Base-by-base conservation (phyloP, 768 basidiomycete genomes). In the Termitomyces sp. region DNA sequence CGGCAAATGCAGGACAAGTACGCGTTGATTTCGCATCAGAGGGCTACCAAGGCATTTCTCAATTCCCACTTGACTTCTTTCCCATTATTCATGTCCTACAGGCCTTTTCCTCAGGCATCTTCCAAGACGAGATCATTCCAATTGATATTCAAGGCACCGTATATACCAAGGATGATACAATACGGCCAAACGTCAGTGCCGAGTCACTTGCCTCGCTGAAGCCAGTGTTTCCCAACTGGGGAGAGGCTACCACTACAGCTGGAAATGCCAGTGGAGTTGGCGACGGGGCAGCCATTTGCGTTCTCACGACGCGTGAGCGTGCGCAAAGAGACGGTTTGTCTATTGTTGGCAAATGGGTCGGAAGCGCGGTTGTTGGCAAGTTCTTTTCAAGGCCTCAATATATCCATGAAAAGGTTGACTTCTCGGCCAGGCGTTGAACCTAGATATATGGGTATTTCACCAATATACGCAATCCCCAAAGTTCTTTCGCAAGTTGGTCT, bases 221-320 rank as follows among this genome's bases (percentile, higher is more conserved):
- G 66, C 86, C 95, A 5, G 94, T 83, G 3, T 99, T 98, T 69
- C 85, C 87, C 9, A 76, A 86, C 22, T 91, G 91, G 88, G 89
- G 85, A 18, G 70, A 78, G 29, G 68, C 78, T 4, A 77, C 82
- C 2, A 90, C 88, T 0, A 92, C 91, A 1, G 91, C 89, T 20
- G 91, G 91, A 6, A 94, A 94, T 64, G 88, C 91, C 0, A 91
- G 90, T 57, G 90, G 90, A 10, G 76, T 98, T 15, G 94, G 95
- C 2, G 96, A 99, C 65, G 96, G 97, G 36, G 96, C 93, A 13
- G 94, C 90, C 1, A 67, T 94, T 12, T 85, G 88, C 52, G 79
- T 97, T 44, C 70, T 97, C 58, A 91, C 90, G 3, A 86, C 90
- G n/a, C 77, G 94, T 43, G 81, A 79, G 53, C 79, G 82, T 45